These are phyloP conservation scores for Boletus edulis DNA, from an alignment of 768 basidiomycete genomes.

Conservation along the genomic window DNA sequence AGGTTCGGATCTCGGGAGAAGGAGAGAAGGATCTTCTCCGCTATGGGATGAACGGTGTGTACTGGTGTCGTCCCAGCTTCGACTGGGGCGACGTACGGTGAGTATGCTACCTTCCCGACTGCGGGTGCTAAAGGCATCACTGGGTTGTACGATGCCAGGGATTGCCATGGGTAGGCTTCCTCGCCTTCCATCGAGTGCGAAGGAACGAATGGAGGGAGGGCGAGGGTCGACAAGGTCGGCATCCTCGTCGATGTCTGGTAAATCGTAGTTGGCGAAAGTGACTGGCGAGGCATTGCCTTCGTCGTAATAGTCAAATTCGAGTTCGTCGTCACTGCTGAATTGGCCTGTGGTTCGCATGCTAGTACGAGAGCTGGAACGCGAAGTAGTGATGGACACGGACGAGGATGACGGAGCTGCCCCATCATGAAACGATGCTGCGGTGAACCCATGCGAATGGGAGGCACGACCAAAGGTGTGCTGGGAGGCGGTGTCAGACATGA, in stretches of 20 bases:
- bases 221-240: slow-evolving; percentile 24
- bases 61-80: slow-evolving; percentile 52
- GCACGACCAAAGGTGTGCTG: slow-evolving; percentile 50
- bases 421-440: slow-evolving; percentile 22
- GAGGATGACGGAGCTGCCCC: slow-evolving; percentile 39
- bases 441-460: slow-evolving; percentile 27
- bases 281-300: slow-evolving; percentile 37
- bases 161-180: slow-evolving; percentile 65
- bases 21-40: slow-evolving; percentile 20
- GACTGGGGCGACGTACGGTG: slow-evolving; percentile 59
- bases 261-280: slow-evolving; percentile 40
- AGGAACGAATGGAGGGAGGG: slow-evolving; percentile 24
- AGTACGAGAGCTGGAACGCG: slow-evolving; percentile 33
- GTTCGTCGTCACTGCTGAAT: slow-evolving; percentile 49
- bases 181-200: slow-evolving; percentile 34
- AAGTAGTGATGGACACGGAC: slow-evolving; percentile 41
- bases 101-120: slow-evolving; percentile 57
- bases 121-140: slow-evolving; percentile 32
- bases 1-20: slow-evolving; percentile 49
- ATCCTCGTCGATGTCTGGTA: slow-evolving; percentile 35
- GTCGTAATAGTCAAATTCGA: slow-evolving; percentile 40
- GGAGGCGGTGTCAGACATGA: slow-evolving; percentile 43
- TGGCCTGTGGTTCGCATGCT: slow-evolving; percentile 35
- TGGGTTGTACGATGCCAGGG: slow-evolving; percentile 33
- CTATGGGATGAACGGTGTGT: slow-evolving; percentile 16